Evolutionary conservation across 805 yeast genomes (phyloP).

Genomic region (Candida namnaoensis): DNA sequence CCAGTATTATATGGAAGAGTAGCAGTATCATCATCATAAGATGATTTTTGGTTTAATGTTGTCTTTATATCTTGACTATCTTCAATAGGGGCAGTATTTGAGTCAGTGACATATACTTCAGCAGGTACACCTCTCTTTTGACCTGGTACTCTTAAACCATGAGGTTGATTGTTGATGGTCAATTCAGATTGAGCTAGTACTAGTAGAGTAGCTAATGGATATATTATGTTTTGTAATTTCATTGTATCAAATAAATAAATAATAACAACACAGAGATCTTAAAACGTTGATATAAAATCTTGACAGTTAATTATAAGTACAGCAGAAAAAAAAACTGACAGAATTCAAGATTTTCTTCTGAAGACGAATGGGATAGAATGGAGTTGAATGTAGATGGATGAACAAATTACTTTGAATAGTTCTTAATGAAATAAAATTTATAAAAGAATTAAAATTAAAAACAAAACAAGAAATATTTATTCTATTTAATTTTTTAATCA

Average conservation of each 20-base stretch:
- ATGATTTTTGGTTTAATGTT: background rate
- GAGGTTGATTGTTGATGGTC: background rate
- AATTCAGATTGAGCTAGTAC: background rate
- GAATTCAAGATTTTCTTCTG: no score
- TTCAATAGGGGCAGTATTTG: constrained; percentile 15
- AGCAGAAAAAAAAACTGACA: no score
- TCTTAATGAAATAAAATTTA: no score
- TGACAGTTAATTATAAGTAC: no score
- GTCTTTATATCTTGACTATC: background rate
- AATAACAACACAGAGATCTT: background rate
- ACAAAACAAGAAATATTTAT: no score
- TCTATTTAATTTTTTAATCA: no score
- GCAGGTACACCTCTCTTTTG: constrained; percentile 13
- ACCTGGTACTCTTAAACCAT: background rate
- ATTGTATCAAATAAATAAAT: background rate
- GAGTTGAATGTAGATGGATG: no score
- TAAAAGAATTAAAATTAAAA: no score
- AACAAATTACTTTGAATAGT: no score
- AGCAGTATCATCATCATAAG: background rate
- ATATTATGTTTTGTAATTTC: background rate
- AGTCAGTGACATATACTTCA: constrained; percentile 13
- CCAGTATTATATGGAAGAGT: no score
- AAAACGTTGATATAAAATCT: no score
- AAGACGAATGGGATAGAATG: no score
- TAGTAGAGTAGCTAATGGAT: background rate